A percentile compares a stretch with the other conserved stretches of the same genome.
phyloP scores from a whole-genome alignment of 78 protist species.

The Chrysochromulina parva region DNA sequence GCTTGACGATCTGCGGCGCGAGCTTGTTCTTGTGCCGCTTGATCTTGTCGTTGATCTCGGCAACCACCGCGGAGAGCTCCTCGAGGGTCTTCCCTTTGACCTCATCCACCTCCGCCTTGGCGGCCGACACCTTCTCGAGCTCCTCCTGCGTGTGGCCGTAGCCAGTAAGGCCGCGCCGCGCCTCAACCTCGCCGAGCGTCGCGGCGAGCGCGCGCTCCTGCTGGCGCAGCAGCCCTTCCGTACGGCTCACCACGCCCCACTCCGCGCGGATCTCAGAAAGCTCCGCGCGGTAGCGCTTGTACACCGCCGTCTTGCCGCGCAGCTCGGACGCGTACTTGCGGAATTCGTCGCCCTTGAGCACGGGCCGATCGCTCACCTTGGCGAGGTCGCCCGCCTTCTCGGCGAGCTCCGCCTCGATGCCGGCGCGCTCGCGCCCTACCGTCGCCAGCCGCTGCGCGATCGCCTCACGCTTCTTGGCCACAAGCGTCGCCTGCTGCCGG shows the following conservation, averaged over 20 bases:
- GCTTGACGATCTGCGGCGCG: conserved; percentile 32
- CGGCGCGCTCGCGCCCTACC: not conserved
- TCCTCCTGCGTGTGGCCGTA: not conserved
- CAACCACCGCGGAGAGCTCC: conserved; percentile 11
- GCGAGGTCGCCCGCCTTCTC: not conserved
- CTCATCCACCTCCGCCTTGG: conserved; percentile 22
- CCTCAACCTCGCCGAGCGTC: conserved; percentile 9
- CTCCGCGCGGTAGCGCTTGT: not conserved
- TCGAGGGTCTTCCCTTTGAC: conserved; percentile 39
- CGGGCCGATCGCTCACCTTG: not conserved
- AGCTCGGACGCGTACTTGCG: not conserved
- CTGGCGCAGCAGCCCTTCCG: not conserved
- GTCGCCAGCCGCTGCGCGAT: not conserved
- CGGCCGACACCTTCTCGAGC: conserved; percentile 20
- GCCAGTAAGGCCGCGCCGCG: not conserved
- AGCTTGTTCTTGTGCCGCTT: not conserved
- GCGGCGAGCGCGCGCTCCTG: not conserved
- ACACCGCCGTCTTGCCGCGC: conserved; percentile 30
- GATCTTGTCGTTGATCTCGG: conserved; percentile 12
- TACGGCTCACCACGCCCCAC: not conserved
- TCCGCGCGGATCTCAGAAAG: conserved; percentile 6
- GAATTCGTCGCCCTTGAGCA: conserved; percentile 22
- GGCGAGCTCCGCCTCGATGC: not conserved
- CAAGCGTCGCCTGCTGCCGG: conserved; percentile 34
- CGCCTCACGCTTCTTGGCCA: not conserved